Evolutionary conservation across 2,329 filamentous ascomycete species (phyloP).

Genomic region (Thermoascus crustaceus): DNA sequence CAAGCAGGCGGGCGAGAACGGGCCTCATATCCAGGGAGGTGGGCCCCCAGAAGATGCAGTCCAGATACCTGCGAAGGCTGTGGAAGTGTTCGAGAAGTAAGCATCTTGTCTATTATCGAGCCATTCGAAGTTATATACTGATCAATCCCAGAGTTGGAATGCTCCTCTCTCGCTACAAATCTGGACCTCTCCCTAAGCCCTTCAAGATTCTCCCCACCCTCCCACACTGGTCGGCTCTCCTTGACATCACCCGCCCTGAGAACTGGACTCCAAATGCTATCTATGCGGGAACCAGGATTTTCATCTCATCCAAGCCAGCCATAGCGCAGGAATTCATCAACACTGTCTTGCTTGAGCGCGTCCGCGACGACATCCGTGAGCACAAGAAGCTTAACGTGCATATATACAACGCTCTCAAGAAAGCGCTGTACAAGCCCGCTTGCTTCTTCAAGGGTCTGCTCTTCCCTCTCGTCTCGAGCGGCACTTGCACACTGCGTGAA

Average conservation of each 20-base stretch:
- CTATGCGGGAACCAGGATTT: constrained; percentile 86
- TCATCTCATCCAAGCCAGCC: constrained; percentile 72
- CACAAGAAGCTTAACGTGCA: constrained; percentile 94
- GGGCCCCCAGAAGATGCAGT: constrained; percentile 67
- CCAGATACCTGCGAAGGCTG: constrained; percentile 80
- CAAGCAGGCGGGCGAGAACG: constrained; percentile 42
- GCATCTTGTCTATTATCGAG: constrained; percentile 10
- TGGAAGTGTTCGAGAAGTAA: constrained; percentile 88
- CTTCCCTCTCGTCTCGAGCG: constrained; percentile 76
- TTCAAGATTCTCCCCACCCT: constrained; percentile 95
- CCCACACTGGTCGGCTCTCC: constrained; percentile 82
- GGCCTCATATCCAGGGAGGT: constrained; percentile 42
- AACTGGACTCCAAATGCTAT: constrained; percentile 70
- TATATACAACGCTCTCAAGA: constrained; percentile 88
- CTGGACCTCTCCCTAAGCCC: constrained; percentile 91
- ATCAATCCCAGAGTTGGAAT: constrained; percentile 59
- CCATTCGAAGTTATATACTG: constrained; percentile 4
- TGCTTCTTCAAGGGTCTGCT: constrained; percentile 96
- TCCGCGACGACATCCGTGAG: constrained; percentile 91
- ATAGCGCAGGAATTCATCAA: constrained; percentile 80
- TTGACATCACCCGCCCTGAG: constrained; percentile 75
- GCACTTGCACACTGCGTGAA: constrained; percentile 85
- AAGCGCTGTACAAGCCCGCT: constrained; percentile 83
- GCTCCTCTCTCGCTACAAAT: constrained; percentile 87
- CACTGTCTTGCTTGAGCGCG: constrained; percentile 75